Conservation (phyloP, 192 early-diverging fungal species). For the Linnemannia zychae region DNA sequence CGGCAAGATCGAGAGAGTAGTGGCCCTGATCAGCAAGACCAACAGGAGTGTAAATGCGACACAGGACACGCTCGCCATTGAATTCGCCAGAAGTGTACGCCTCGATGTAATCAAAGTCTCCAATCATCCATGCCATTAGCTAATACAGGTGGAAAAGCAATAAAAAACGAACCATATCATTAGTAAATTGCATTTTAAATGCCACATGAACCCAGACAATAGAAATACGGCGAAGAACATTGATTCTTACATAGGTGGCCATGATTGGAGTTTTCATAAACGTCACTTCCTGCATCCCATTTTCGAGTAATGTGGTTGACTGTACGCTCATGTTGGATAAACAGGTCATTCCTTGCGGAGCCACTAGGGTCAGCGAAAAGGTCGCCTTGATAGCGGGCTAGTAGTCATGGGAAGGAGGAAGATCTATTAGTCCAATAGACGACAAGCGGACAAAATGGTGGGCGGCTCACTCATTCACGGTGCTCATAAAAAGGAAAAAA, state of each 20-base stretch:
- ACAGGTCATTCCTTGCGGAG: conserved; percentile 53
- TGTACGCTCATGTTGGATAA: conserved; percentile 68
- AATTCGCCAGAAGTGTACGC: conserved; percentile 46
- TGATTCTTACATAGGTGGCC: conserved; percentile 58
- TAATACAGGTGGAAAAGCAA: conserved; percentile 51
- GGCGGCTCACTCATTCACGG: background rate
- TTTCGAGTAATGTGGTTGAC: conserved; percentile 33
- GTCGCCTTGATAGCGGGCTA: conserved; percentile 70
- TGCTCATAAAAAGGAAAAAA: background rate
- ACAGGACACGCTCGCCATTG: conserved; percentile 55
- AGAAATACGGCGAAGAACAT: no score
- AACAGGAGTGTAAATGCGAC: conserved; percentile 63
- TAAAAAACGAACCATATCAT: background rate
- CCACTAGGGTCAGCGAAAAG: conserved; percentile 64
- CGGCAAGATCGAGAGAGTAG: conserved; percentile 53
- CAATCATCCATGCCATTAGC: conserved; percentile 67
- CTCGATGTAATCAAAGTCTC: conserved; percentile 62
- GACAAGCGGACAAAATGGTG: background rate
- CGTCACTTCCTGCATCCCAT: conserved; percentile 48
- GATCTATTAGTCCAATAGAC: conserved; percentile 2
- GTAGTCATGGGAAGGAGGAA: conserved; percentile 3
- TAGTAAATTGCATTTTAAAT: background rate
- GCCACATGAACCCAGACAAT: no score
- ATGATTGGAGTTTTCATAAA: conserved; percentile 56
- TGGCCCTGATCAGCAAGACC: conserved; percentile 56